Evolutionary conservation across 495 filamentous ascomycete genomes (phyloP).

Genomic region (Neurospora sp.): DNA sequence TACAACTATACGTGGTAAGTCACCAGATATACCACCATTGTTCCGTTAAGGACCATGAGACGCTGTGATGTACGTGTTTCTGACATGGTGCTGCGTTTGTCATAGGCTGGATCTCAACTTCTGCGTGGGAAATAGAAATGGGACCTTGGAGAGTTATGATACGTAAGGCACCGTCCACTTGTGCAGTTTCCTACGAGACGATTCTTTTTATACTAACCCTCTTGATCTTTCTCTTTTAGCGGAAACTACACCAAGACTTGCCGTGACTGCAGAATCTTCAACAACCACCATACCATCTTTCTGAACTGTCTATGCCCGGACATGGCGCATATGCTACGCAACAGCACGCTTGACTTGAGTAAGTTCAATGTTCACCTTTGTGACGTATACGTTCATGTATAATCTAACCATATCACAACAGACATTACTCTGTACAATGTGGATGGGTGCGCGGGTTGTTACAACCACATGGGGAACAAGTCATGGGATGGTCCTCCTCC

Average conservation of each 20-base stretch:
- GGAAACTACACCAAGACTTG: slow-evolving; percentile 12
- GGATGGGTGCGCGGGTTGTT: slow-evolving; percentile 9
- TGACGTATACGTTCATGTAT: not conserved
- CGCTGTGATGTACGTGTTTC: not conserved
- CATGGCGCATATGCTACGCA: not conserved
- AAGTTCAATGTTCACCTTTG: not conserved
- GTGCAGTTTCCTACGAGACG: not conserved
- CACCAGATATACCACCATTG: not conserved
- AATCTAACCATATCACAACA: not conserved
- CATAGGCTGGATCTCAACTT: slow-evolving; percentile 14
- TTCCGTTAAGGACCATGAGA: not conserved
- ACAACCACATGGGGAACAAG: slow-evolving; percentile 9
- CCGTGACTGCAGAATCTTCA: slow-evolving; percentile 3
- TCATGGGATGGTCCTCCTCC: not conserved
- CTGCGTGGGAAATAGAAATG: slow-evolving; percentile 13
- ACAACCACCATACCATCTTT: slow-evolving; percentile 1
- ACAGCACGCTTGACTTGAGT: slow-evolving; percentile 11
- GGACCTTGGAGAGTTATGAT: slow-evolving; percentile 5
- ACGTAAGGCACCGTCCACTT: slow-evolving; percentile 1
- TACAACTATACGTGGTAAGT: slow-evolving; percentile 17
- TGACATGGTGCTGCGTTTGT: not conserved
- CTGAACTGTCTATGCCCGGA: slow-evolving; percentile 9
- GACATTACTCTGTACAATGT: slow-evolving; percentile 10
- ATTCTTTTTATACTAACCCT: not conserved
- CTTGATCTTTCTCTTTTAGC: not conserved